Evolutionary conservation across 345 rosid species (phyloP), one percentile per base, ranked within the genome.

Genomic region (Populus euphratica): DNA sequence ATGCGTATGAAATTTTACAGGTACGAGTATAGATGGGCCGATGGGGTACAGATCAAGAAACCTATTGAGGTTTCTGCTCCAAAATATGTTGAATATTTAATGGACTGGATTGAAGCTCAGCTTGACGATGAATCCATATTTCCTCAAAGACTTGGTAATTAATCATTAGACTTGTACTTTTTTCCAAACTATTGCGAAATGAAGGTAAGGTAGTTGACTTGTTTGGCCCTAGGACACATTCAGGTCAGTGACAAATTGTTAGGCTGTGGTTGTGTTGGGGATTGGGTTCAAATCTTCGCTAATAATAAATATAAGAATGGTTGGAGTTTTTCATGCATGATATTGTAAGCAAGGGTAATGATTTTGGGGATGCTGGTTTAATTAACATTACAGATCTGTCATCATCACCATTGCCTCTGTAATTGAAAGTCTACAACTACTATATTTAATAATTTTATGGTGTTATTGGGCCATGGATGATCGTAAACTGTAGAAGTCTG

Each of bases 41-140:
- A 96, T 88, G 99, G 99, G 56, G 97, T 96, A 25, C 94, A 91
- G 83, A 93, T 96, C 82, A 96, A 96, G 90, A 96, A 92, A 82
- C 99, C 99, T 5, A 96, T 96, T 13, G 99, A 96, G 81, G 99
- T 96, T 67, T 96, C 99, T 68, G 99, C 99, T 80, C 98, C 99
- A 76, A 96, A 93, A 83, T 96, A 96, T 84, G 99, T 96, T 20
- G 99, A 96, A 76, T 96, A 92, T 87, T 86, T 96, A 29, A 96
- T 96, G 99, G 99, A 96, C 81, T 95, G 99, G 99, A 93, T 96
- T 41, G 99, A 96, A 85, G 69, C 85, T 27, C 99, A 96, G 83
- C 98, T 96, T 78, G 99, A 96, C 78, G 99, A 96, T 36, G 98
- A 96, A 80, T 88, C 98, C 76, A 81, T 96, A 68, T 96, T 96